Base-by-base conservation (phyloP, 1,284 basidiomycete species). In the Boletellus dicymbophilus region DNA sequence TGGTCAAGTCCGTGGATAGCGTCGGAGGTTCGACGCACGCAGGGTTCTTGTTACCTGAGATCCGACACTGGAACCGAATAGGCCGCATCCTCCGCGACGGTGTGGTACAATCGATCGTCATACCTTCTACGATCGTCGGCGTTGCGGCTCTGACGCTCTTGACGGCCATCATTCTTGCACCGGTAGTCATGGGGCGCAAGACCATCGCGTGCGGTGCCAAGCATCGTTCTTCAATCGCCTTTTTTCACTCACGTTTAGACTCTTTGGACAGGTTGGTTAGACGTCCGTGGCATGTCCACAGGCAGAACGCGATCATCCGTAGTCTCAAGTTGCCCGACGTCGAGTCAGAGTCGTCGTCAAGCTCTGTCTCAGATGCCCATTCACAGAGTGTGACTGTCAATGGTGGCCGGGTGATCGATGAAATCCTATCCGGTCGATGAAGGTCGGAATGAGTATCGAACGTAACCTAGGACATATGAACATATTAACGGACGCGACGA, bases 1-100 rank as follows among this genome's bases (percentile, higher is more conserved):
- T 52, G 48, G 40, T 55, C 40, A 44, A 41, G 5, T 55, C 53
- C 2, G 48, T 55, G 18, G 48, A 55, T 21, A 55, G 53, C 16
- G 53, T 55, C 5, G 16, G 46, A 36, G 53, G 53, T 9, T 54
- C 53, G 25, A 52, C 48, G 21, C 44, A 55, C 5, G 21, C 37
- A 16, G 31, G 34, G 16, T 56, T 55, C 13, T 22, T 52, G 23
- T 36, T 57, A 8, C 55, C 51, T 2, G 38, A 36, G 4, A 44
- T 54, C 21, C 27, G 16, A 20, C 54, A 57, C 40, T 57, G 51
- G 54, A 12, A 48, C 41, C 46, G 49, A 3, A 40, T 56, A 8
- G 26, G n/a, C 33, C 41, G 44, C 16, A 31, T 40, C n/a, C 11
- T 52, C 13, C 44, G 54, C 16, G 30, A 56, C 15, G 18, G 53